phyloP scores from a whole-genome alignment of 805 yeast genomes.

The Saccharomyces kudriavzevii region DNA sequence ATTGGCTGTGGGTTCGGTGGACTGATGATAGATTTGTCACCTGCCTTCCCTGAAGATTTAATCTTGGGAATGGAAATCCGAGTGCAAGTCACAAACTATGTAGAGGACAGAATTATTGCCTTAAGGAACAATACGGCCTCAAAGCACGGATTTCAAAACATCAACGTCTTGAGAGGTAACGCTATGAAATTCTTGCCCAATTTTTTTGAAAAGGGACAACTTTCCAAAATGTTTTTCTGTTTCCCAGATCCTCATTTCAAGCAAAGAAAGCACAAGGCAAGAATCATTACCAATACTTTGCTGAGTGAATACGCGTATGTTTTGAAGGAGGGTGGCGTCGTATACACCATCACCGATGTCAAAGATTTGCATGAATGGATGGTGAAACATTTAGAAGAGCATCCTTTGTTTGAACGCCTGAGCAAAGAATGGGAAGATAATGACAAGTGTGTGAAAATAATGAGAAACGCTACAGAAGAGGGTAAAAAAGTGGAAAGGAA shows the following conservation, averaged over 20 bases:
- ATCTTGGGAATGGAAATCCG: constrained; percentile 95
- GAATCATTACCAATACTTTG: constrained; percentile 85
- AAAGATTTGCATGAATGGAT: constrained; percentile 91
- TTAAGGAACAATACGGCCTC: constrained; percentile 41
- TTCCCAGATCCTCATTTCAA: constrained; percentile 99
- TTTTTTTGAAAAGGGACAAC: constrained; percentile 74
- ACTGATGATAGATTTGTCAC: constrained; percentile 67
- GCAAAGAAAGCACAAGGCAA: constrained; percentile 92
- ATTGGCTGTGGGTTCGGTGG: constrained; percentile 99
- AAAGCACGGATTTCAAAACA: constrained; percentile 54
- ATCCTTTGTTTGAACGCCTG: constrained; percentile 83
- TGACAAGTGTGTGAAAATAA: constrained; percentile 77
- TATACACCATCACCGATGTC: constrained; percentile 95
- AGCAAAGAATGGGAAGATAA: constrained; percentile 66
- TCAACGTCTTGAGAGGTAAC: constrained; percentile 85
- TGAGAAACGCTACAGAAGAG: constrained; percentile 93
- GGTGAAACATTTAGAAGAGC: constrained; percentile 84
- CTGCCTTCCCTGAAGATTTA: constrained; percentile 62
- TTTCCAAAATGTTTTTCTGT: constrained; percentile 90
- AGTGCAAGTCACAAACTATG: constrained; percentile 95
- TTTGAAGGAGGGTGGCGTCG: constrained; percentile 73
- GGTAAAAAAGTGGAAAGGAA: constrained; percentile 94
- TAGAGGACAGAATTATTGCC: constrained; percentile 90
- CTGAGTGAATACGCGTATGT: constrained; percentile 89
- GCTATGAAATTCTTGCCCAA: constrained; percentile 97